These are phyloP conservation scores for Trichoderma parareesei DNA, from an alignment of 495 filamentous ascomycete species.

Conservation along the genomic window DNA sequence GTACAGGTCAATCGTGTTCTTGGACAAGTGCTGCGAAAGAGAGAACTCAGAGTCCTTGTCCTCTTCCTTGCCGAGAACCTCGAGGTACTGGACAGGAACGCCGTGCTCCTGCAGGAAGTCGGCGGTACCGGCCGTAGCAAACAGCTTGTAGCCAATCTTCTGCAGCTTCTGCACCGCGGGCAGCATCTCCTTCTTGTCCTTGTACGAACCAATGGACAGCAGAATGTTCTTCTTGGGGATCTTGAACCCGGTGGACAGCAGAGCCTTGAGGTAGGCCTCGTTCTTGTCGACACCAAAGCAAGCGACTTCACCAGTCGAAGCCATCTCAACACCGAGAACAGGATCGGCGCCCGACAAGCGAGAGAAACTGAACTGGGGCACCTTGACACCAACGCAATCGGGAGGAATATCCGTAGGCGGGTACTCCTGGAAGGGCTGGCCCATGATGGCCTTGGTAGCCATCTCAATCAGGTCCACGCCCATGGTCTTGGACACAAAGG, in stretches of 20 bases:
- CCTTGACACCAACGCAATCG: conserved; percentile 92
- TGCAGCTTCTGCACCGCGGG: conserved; percentile 84
- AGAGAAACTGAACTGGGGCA: conserved; percentile 98
- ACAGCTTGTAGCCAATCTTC: conserved; percentile 85
- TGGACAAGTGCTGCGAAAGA: conserved; percentile 86
- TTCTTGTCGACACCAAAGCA: conserved; percentile 94
- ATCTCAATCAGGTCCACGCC: conserved; percentile 96
- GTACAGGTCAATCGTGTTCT: conserved; percentile 95
- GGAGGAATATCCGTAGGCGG: conserved; percentile 65
- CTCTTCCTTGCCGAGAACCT: conserved; percentile 59
- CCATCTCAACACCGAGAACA: conserved; percentile 97
- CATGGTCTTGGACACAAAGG: conserved; percentile 98
- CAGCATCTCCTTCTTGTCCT: conserved; percentile 95
- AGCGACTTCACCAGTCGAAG: conserved; percentile 95
- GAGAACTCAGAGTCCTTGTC: conserved; percentile 94
- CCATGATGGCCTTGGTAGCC: conserved; percentile 96
- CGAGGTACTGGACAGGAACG: conserved; percentile 83
- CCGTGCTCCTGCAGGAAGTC: conserved; percentile 91
- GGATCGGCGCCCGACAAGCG: conserved; percentile 92
- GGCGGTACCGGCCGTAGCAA: conserved; percentile 90
- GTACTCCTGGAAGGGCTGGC: conserved; percentile 71
- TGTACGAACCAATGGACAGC: conserved; percentile 91
- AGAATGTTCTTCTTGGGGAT: conserved; percentile 95
- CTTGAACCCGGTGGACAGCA: conserved; percentile 92
- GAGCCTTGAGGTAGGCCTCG: conserved; percentile 92